These are phyloP conservation scores for Petrea volubilis DNA, from an alignment of 257 asterid genomes.

Conservation along the genomic window DNA sequence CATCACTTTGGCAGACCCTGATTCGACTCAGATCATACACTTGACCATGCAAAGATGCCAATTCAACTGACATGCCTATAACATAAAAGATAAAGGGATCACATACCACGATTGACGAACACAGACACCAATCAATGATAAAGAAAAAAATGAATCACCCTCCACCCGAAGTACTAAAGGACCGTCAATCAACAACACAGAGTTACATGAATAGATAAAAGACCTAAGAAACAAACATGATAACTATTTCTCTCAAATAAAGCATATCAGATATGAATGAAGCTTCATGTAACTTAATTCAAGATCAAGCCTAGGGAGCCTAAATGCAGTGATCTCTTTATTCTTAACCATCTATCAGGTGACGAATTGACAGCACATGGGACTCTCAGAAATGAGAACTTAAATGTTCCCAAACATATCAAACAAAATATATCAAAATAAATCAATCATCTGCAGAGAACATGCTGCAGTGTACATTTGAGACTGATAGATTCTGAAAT, in stretches of 20 bases:
- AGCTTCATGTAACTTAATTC: constrained; percentile 10
- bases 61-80: constrained; percentile 60
- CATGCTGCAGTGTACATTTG: background rate
- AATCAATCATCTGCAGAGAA: background rate
- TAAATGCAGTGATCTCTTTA: constrained; percentile 10
- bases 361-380: background rate
- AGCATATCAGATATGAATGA: background rate
- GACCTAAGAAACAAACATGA: background rate
- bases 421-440: too few relatives aligned
- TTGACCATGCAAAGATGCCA: constrained; percentile 60
- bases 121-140: background rate
- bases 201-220: background rate
- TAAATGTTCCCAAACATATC: background rate
- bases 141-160: background rate
- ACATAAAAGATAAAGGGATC: constrained; percentile 21
- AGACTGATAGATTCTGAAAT: background rate
- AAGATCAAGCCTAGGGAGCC: constrained; percentile 7
- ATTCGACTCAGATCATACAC: constrained; percentile 58
- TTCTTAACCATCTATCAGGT: constrained; percentile 4
- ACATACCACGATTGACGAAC: background rate
- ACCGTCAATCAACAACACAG: too few relatives aligned
- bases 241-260: background rate
- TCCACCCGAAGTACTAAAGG: too few relatives aligned
- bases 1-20: constrained; percentile 44
- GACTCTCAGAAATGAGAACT: background rate